A percentile compares a stretch with the other conserved stretches of the same genome.
These are phyloP conservation scores for Trichoderma sp. DNA, from an alignment of 2,329 filamentous ascomycete genomes.

Conservation along the genomic window DNA sequence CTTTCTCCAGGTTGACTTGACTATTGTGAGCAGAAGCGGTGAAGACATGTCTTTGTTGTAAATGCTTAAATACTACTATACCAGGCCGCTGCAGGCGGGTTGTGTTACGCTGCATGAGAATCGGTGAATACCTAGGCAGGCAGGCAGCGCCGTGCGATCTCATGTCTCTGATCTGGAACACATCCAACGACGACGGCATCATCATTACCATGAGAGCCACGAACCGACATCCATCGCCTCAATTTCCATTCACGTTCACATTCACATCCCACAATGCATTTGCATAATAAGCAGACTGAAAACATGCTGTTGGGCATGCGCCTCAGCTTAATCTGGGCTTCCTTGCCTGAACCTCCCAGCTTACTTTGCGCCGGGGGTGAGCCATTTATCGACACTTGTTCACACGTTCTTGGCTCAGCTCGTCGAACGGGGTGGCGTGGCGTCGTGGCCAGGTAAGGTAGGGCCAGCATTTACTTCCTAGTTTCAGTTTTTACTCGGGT, in stretches of 20 bases:
- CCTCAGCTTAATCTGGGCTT: background rate
- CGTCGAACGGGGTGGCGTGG: background rate
- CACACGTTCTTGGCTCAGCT: slow-evolving; percentile 6
- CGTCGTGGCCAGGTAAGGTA: background rate
- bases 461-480: background rate
- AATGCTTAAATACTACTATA: background rate
- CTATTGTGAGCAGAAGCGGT: background rate
- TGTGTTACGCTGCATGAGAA: background rate
- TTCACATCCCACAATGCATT: background rate
- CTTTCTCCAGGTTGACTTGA: background rate
- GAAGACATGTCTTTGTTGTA: background rate
- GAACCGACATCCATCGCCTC: background rate
- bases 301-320: background rate
- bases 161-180: background rate
- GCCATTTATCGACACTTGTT: slow-evolving; percentile 15
- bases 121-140: background rate
- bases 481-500: background rate
- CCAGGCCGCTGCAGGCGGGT: background rate
- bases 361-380: slow-evolving; percentile 3
- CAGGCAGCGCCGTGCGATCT: background rate
- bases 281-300: background rate
- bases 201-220: background rate
- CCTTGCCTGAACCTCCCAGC: background rate
- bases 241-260: background rate
- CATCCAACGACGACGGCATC: background rate